Base-by-base conservation (phyloP, 371 early-diverging fungal species). In the Rhizomucor pusillus region DNA sequence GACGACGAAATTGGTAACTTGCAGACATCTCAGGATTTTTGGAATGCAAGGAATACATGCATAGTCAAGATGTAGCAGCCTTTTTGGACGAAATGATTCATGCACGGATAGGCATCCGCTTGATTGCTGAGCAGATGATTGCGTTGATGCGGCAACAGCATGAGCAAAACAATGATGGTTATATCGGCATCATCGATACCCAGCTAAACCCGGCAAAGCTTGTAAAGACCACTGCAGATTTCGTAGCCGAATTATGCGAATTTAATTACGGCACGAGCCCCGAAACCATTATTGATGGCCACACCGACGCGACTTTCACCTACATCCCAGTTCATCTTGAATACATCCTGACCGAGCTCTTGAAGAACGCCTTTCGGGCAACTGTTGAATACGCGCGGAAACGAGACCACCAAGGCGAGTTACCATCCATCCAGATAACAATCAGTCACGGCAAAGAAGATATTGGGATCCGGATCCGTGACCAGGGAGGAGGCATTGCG, bases 281-380 rank as follows among this genome's bases (percentile, higher is more conserved):
- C 1, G 84, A 86, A 16, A 85, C 86, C 39, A 73, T 82, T 22
- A 70, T 96, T 41, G 82, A 84, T 60, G 95, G 97, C 22, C 86
- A 91, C 33, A 60, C 71, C 3, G 88, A 94, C 50, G 87, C 91
- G 18, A 70, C 71, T 34, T 87, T 97, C 54, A 85, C 92, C 24
- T 98, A 98, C 73, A 88, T 96, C 1, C 91, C 92, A 13, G 93
- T 93, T 2, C 98, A 98, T 67, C 72, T 98, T 22, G 97, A 97
- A 69, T 98, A 98, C 62, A 94, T 97, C 23, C 75, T 94, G 24
- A 88, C 90, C 46, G 98, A 98, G 66, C 60, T 97, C 36, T 64
- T 98, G 45, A 98, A 98, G 65, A 98, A 98, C 59, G 81, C 94
- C 0, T 85, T 88, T 56, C 77, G 98, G 1, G 97, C 97, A 0